These are phyloP conservation scores for Athelia psychrophila DNA, from an alignment of 1,284 basidiomycete species.

Conservation along the genomic window DNA sequence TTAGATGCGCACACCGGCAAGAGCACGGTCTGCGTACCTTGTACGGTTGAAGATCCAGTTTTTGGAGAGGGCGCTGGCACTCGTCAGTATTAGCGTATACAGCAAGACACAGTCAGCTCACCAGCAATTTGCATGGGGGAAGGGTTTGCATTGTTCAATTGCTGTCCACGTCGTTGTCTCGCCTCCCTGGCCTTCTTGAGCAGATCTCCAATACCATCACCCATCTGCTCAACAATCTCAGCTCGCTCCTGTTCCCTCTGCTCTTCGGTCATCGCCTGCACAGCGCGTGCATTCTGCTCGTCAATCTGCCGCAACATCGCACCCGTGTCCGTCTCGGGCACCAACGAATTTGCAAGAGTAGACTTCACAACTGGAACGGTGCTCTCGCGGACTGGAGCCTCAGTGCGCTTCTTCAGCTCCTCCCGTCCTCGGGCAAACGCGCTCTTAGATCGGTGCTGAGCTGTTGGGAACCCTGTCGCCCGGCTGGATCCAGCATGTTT, in stretches of 20 bases:
- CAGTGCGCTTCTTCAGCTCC: constrained; percentile 11
- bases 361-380: not conserved
- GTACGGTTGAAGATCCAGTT: too few species aligned
- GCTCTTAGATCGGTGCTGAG: constrained; percentile 62
- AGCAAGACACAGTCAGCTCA: too few species aligned
- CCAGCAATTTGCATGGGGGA: too few species aligned
- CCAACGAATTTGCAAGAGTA: not conserved
- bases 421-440: constrained; percentile 48
- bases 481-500: too few species aligned
- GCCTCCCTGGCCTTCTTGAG: constrained; percentile 42
- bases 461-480: constrained; percentile 51
- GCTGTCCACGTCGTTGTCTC: constrained; percentile 16
- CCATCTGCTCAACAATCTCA: constrained; percentile 54
- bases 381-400: not conserved
- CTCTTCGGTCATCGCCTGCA: constrained; percentile 41
- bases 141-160: too few species aligned
- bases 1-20: not conserved
- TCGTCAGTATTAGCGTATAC: too few species aligned
- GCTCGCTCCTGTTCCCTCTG: constrained; percentile 43
- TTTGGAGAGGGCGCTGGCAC: too few species aligned
- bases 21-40: too few species aligned
- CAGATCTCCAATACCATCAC: constrained; percentile 43
- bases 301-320: constrained; percentile 26
- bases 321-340: constrained; percentile 10
- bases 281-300: constrained; percentile 37